phyloP scores from a whole-genome alignment of 2,329 filamentous ascomycete genomes.

The Ophiocordyceps camponoti-saundersi region DNA sequence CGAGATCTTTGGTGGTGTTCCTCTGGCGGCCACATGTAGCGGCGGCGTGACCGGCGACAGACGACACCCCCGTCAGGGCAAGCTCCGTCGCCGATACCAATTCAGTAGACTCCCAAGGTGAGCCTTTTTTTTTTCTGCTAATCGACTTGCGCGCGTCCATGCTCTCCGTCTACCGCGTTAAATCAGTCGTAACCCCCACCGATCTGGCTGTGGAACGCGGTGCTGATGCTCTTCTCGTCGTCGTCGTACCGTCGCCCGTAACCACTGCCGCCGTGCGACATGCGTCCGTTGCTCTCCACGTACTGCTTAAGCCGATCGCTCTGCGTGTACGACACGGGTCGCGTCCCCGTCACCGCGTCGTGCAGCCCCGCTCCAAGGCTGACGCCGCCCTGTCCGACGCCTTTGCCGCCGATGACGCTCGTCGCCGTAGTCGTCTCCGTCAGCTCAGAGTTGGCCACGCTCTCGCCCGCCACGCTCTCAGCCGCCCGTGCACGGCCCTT shows the following conservation, averaged over 20 bases:
- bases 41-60: not conserved
- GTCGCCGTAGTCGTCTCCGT: conserved; percentile 52
- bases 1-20: not conserved
- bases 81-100: not conserved
- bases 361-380: conserved; percentile 71
- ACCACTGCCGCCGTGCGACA: conserved; percentile 42
- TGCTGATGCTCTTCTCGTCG: conserved; percentile 89
- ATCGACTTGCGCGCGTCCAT: not conserved
- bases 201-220: conserved; percentile 90
- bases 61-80: not conserved
- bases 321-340: conserved; percentile 39
- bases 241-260: conserved; percentile 67
- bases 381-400: conserved; percentile 69
- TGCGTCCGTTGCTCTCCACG: conserved; percentile 67
- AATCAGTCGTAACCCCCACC: conserved; percentile 43
- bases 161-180: not conserved
- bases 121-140: not conserved
- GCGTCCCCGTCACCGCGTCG: conserved; percentile 49
- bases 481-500: conserved; percentile 51
- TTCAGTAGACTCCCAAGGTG: not conserved
- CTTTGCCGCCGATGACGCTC: conserved; percentile 60
- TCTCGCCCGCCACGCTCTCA: conserved; percentile 78
- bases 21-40: not conserved
- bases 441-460: conserved; percentile 77
- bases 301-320: conserved; percentile 82